These are phyloP conservation scores for Cladorrhinum sp. DNA, from an alignment of 2,329 filamentous ascomycete species.

Conservation along the genomic window DNA sequence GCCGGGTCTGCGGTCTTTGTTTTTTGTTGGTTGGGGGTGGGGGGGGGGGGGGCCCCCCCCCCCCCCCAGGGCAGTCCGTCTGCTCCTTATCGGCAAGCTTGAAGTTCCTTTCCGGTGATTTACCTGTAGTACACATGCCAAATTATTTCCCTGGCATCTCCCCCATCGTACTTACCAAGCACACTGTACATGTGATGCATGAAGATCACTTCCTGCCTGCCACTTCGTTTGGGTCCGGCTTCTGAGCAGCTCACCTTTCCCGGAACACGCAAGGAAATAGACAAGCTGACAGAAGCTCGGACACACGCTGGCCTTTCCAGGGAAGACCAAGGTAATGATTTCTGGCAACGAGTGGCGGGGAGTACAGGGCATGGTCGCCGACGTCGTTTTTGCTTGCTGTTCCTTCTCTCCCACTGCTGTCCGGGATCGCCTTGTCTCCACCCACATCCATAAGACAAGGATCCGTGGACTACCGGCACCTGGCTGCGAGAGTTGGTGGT, in stretches of 20 bases:
- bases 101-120: not conserved
- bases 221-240: not conserved
- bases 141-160: not conserved
- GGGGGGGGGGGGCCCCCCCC: too few relatives aligned
- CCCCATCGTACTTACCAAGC: not conserved
- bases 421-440: not conserved
- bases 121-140: not conserved
- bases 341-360: not conserved
- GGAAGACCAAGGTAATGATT: not conserved
- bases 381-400: not conserved
- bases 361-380: not conserved
- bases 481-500: not conserved
- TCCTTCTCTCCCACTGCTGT: not conserved
- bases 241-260: not conserved
- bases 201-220: not conserved
- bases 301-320: not conserved
- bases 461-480: not conserved
- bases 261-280: not conserved
- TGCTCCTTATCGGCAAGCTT: not conserved
- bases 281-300: slow-evolving; percentile 2
- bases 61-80: too few relatives aligned
- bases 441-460: not conserved
- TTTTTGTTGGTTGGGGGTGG: too few relatives aligned
- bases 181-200: not conserved
- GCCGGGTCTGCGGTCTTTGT: too few relatives aligned